These are phyloP conservation scores for Gracilaria domingensis DNA, from an alignment of 23 red algal genomes.

Conservation along the genomic window DNA sequence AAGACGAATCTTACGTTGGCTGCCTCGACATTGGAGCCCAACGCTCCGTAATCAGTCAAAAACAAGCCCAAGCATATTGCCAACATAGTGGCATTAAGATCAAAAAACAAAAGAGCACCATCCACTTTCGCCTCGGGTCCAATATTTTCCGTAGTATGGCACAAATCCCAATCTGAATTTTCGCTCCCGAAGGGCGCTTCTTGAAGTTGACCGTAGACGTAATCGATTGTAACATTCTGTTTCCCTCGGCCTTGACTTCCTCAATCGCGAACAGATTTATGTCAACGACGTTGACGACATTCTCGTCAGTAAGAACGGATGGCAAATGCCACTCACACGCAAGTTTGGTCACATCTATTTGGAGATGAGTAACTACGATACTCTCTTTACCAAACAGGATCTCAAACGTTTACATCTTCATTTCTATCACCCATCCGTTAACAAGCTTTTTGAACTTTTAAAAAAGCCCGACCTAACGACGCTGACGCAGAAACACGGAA, in stretches of 20 bases:
- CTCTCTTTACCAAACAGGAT: neutral
- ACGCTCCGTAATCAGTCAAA: neutral
- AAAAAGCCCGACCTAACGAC: conserved; percentile 14
- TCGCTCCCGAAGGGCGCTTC: neutral
- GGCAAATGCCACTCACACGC: neutral
- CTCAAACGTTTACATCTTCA: neutral
- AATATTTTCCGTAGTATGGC: neutral
- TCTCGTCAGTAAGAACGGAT: neutral
- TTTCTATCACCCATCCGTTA: conserved; percentile 27
- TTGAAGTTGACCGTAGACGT: neutral
- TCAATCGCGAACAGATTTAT: neutral
- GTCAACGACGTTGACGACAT: neutral
- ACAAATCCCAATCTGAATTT: neutral
- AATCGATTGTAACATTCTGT: neutral
- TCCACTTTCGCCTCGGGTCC: neutral
- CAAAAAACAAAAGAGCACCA: neutral
- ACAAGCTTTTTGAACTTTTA: conserved; percentile 33
- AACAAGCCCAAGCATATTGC: neutral
- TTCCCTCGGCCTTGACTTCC: neutral
- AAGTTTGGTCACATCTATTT: neutral
- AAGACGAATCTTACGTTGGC: neutral
- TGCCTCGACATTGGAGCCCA: conserved; percentile 6
- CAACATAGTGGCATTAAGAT: neutral
- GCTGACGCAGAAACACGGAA: neutral
- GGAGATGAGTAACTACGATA: neutral